Evolutionary conservation across 345 rosid species (phyloP), one percentile per base, ranked within the genome.

Genomic region (Lepidium didymum): DNA sequence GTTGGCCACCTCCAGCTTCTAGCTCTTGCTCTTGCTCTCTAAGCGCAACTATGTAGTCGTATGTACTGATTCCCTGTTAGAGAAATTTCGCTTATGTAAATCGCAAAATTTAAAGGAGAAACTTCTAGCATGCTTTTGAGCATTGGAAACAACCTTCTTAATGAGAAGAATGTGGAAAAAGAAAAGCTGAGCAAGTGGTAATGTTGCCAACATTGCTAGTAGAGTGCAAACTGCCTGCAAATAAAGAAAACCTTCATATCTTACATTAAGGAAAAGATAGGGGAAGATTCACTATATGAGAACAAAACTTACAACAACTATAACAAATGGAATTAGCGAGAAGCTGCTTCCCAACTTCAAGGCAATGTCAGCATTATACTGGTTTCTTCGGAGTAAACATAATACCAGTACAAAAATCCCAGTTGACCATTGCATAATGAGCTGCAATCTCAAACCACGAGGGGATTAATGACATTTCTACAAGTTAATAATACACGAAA

Each of bases 21-120:
- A 75, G 93, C 60, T 93, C 98, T 82, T 88, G 98, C 50, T 93
- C 98, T 77, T 94, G 99, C 79, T 94, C 99, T 75, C 97, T 79
- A 42, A 94, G 83, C 27, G 97, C 99, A 76, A 94, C 86, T 55
- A 94, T 91, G 82, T 94, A 94, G 81, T 94, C 99, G 56, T 94
- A 94, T 16, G 99, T 94, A 81, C 93, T 91, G 46, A 94, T 89
- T 81, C 99, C 99, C 99, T 94, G 73, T 40, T 44, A 35, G 11
- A 70, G 46, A 57, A 14, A 53, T 70, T 29, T 37, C 6, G 3
- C 43, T 64, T 29, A 10, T 65, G 13, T 15, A 61, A 40, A 27
- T 31, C 15, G 10, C 27, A 38, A 18, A 7, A 6, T 16, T 27
- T 34, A 35, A 18, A 7, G 27, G 23, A 55, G 31, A 10, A 34